A percentile compares a stretch with the other conserved stretches of the same genome.
Evolutionary conservation across 148 eudicot genomes (phyloP).

Genomic region (Fagopyrum tataricum): DNA sequence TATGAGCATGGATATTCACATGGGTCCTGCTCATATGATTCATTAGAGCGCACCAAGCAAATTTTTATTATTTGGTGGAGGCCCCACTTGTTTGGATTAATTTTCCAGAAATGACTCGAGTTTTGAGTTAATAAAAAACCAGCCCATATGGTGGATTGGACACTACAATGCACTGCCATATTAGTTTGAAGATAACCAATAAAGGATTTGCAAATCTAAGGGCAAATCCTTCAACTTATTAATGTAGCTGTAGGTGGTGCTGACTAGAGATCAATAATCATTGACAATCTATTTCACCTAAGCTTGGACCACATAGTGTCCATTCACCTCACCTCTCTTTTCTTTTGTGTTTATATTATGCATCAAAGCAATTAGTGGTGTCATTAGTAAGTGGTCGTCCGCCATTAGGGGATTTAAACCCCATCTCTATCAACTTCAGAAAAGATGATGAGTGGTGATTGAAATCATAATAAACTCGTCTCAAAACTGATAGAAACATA

Average conservation of each 20-base stretch:
- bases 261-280: conserved; percentile 2
- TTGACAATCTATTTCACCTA: conserved; percentile 1
- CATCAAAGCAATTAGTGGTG: no score
- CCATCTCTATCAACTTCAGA: no score
- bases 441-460: no score
- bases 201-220: neutral
- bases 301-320: neutral
- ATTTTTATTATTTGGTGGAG: neutral
- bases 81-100: neutral
- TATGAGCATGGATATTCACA: no score
- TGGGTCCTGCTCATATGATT: neutral
- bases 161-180: neutral
- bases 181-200: no score
- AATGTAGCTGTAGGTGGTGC: neutral
- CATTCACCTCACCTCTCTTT: neutral
- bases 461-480: no score
- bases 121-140: neutral
- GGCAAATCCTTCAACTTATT: neutral
- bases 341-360: no score
- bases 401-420: no score
- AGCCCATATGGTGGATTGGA: neutral
- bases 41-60: no score
- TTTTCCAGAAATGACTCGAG: neutral
- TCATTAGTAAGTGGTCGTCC: no score
- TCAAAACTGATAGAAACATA: no score